Percentiles rank a stretch among this genome's conserved stretches.
These are phyloP conservation scores for Eragrostis curvula DNA, from an alignment of 176 grass and related monocot genomes.

Conservation along the genomic window DNA sequence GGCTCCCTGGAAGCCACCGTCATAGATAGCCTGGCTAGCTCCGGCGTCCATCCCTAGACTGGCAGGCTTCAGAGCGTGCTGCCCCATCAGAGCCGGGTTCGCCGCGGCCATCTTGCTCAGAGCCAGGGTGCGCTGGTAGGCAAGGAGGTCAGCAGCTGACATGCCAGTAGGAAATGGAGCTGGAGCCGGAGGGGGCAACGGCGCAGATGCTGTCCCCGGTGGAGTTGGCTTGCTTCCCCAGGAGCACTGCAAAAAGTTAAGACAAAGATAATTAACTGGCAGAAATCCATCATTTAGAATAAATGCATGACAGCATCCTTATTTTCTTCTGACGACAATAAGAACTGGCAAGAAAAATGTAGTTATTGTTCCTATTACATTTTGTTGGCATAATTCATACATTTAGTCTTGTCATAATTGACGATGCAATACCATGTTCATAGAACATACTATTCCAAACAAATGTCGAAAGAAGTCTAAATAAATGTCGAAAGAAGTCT, in stretches of 20 bases:
- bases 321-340: not conserved
- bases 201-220: slow-evolving; percentile 70
- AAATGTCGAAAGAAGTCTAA: not conserved
- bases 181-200: slow-evolving; percentile 71
- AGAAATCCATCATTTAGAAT: not conserved
- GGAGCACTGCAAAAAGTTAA: slow-evolving; percentile 68
- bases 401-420: not conserved
- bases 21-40: slow-evolving; percentile 78
- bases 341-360: not conserved
- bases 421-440: not conserved
- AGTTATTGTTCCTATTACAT: not conserved
- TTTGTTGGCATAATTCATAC: not conserved
- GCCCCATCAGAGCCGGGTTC: slow-evolving; percentile 69
- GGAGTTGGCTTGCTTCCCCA: slow-evolving; percentile 99
- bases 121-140: slow-evolving; percentile 73
- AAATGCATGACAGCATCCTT: not conserved
- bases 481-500: not conserved
- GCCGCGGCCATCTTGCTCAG: slow-evolving; percentile 68
- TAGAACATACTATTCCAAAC: not conserved
- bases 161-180: slow-evolving; percentile 54
- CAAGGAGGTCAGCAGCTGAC: slow-evolving; percentile 64
- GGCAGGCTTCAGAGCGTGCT: slow-evolving; percentile 74
- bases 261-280: not conserved
- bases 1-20: slow-evolving; percentile 69
- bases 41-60: slow-evolving; percentile 64